Percentiles rank a stretch among this genome's conserved stretches.
Evolutionary conservation across 2,329 filamentous ascomycete species (phyloP).

Genomic region (Ophiosphaerella korrae): DNA sequence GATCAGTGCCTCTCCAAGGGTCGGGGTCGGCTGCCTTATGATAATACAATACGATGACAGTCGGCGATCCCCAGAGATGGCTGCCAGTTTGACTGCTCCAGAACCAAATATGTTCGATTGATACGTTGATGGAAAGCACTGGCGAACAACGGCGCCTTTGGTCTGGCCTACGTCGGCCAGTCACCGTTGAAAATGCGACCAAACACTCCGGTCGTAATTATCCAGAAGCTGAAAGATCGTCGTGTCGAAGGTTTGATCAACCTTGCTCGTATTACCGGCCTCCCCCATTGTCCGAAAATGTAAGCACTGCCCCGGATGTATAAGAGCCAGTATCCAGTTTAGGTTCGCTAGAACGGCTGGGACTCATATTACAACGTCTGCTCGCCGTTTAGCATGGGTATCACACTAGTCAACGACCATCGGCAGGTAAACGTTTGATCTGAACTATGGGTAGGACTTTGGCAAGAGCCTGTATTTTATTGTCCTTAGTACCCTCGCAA

Average conservation of each 20-base stretch:
- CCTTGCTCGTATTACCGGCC: conserved; percentile 19
- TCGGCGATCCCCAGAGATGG: conserved; percentile 14
- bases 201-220: conserved; percentile 2
- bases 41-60: conserved; percentile 21
- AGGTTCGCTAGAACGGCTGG: conserved; percentile 10
- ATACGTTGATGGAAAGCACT: conserved; percentile 10
- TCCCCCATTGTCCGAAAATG: conserved; percentile 29
- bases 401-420: conserved; percentile 8
- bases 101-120: conserved; percentile 10
- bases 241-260: conserved; percentile 18
- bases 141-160: conserved; percentile 10
- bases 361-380: conserved; percentile 7
- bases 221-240: conserved; percentile 22
- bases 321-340: conserved; percentile 12
- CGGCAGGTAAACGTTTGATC: conserved; percentile 13
- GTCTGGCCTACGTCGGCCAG: conserved; percentile 2
- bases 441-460: background rate
- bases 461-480: no score
- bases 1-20: conserved; percentile 25
- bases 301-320: conserved; percentile 15
- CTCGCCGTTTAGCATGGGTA: conserved; percentile 12
- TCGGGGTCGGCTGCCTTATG: conserved; percentile 26
- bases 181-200: conserved; percentile 1
- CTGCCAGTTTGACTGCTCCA: conserved; percentile 22
- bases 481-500: background rate